Base-by-base conservation (phyloP, 2,329 filamentous ascomycete genomes). In the Plectosphaerella sp. region DNA sequence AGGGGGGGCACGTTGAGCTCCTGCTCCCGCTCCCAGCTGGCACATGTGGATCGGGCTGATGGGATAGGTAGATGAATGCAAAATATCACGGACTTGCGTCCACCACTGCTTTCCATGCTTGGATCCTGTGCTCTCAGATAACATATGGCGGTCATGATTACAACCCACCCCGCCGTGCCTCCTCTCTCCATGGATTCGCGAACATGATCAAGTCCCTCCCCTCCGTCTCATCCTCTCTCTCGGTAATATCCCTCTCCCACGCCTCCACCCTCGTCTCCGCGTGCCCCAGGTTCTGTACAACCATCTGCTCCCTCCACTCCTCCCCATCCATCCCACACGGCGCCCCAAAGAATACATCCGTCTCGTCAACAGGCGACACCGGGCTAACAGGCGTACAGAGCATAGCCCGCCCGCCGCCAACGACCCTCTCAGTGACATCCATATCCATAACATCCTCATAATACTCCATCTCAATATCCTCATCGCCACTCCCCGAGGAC, bases 41-140 rank as follows among this genome's bases (percentile, higher is more conserved):
- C 49, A 54, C 50, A 42, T 45, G 50, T 45, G 54, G 48, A 51
- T 55, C 42, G 50, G 54, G 56, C 52, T 57, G 54, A 54, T 52
- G 52, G 52, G 52, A 45, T 57, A 53, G 56, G 54, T 57, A 57
- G 56, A 56, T 49, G 54, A 56, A 56, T 52, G 16, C 18, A 51
- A 55, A 39, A 53, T 55, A 46, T 33, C 41, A 43, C 41, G 28
- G 28, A 33, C 28, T 12, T 33, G 28, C 28, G 28, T 33, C 28
- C 28, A 33, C 28, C 28, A 33, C 11, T 3, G 8, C 28, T 33
- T 33, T 33, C 28, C 11, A 33, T 33, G 28, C 28, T 33, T 33
- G 8, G 22, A 5, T 22, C 4, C 28, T 33, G 11, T 33, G 28
- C 8, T 3, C 28, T 7, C 8, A 12, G 11, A 33, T 10, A 10